Evolutionary conservation across 768 basidiomycete genomes (phyloP).

Genomic region (Polyporus arcularius): DNA sequence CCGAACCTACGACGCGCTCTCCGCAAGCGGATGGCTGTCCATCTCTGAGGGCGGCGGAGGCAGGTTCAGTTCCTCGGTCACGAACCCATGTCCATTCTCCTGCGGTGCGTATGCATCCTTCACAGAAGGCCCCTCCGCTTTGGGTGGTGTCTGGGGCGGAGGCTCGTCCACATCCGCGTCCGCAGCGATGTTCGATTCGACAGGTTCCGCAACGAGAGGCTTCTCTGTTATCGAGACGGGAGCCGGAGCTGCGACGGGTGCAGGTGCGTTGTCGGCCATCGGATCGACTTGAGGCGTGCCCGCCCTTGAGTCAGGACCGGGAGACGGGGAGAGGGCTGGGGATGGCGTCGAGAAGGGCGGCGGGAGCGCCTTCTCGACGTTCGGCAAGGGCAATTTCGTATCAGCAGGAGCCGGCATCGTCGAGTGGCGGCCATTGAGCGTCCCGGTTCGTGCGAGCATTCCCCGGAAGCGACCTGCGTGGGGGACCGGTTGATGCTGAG

Average conservation of each 20-base stretch:
- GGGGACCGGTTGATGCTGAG: not conserved
- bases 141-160: conserved; percentile 13
- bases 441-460: conserved; percentile 26
- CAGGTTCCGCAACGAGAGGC: conserved; percentile 14
- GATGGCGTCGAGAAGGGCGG: conserved; percentile 19
- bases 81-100: not conserved
- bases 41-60: not conserved
- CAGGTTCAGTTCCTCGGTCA: not conserved
- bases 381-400: conserved; percentile 19
- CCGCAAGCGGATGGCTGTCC: not conserved
- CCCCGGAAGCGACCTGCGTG: conserved; percentile 23
- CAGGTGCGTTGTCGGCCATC: conserved; percentile 16
- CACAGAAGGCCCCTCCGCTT: not conserved
- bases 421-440: conserved; percentile 20
- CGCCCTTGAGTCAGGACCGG: not conserved
- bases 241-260: not conserved
- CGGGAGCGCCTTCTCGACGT: conserved; percentile 28
- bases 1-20: not conserved
- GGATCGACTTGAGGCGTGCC: conserved; percentile 13
- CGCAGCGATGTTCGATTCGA: not conserved
- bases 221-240: conserved; percentile 5
- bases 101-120: not conserved
- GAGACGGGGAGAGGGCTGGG: conserved; percentile 13
- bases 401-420: conserved; percentile 8
- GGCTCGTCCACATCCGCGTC: not conserved